Evolutionary conservation across 1,139 yeast species (phyloP), one percentile per base, ranked within the genome.

Genomic region (Kodamaea arcana): DNA sequence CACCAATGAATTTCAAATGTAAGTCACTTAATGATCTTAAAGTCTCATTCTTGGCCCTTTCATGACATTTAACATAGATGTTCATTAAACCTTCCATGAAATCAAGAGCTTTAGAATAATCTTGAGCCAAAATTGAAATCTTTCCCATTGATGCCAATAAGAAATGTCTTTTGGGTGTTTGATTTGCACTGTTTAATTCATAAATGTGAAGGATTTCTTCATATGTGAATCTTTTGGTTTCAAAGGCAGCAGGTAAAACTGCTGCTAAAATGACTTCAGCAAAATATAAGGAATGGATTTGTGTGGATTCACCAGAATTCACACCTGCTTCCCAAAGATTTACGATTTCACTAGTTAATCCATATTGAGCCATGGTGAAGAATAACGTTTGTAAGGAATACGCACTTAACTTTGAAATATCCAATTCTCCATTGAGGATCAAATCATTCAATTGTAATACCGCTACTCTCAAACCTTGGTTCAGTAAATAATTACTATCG

Each of bases 1-100:
- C 80, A 32, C 95, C 95, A 51, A 88, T 81, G 51, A 88, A 87
- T 2, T 84, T 73, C 44, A 83, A 70, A 59, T 84, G 95, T 33
- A 83, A 79, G 57, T 82, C 84, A 31, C 68, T 59, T 42, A 69
- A 58, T 2, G 62, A 52, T 15, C 49, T 43, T 40, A 54, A 49
- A 15, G 57, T 45, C 33, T 45, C 43, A n/a, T 42, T 42, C 21
- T 48, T 42, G 21, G 37, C 40, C 16, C 36, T 40, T 7, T 34
- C 36, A n/a, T 34, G 30, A 7, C 44, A 37, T n/a, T 40, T 33
- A 42, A 60, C 70, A 40, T 54, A 60, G 6, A 44, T 30, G 31
- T 55, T 46, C 46, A 67, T 58, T 36, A 69, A 52, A 6, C 52
- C 49, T 51, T 69, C 75, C 44, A 69, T 58, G 30, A 56, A 50